A percentile compares a stretch with the other conserved stretches of the same genome.
Evolutionary conservation across 2,329 filamentous ascomycete genomes (phyloP).

Genomic region (Pyricularia sp.): DNA sequence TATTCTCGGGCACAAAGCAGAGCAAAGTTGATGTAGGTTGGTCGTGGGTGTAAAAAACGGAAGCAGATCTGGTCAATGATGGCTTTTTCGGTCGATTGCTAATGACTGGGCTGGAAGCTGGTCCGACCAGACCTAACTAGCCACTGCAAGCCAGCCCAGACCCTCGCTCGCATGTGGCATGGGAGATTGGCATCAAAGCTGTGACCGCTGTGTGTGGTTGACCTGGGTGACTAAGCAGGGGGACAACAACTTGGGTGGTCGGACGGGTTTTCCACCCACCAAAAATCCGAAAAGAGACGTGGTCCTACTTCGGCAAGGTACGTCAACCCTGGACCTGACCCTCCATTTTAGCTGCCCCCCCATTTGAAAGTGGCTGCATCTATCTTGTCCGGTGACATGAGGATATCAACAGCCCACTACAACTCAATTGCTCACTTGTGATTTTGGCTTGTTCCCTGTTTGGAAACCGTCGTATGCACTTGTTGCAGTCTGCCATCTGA

Average conservation of each 20-base stretch:
- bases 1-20: neutral
- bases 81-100: slow-evolving; percentile 3
- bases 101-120: slow-evolving; percentile 2
- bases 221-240: neutral
- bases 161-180: neutral
- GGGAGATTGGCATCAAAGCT: neutral
- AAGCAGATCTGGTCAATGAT: neutral
- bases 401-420: neutral
- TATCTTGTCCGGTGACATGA: neutral
- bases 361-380: neutral
- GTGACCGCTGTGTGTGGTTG: neutral
- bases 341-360: neutral
- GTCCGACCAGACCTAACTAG: neutral
- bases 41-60: neutral
- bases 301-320: neutral
- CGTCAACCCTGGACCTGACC: neutral
- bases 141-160: neutral
- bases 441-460: neutral
- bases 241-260: neutral
- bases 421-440: neutral
- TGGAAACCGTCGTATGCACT: neutral
- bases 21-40: neutral
- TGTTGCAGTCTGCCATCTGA: neutral
- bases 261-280: neutral
- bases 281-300: neutral